Percentiles rank a stretch among this genome's conserved stretches.
These are phyloP conservation scores for Eimeria necatrix DNA, from an alignment of 169 alveolate species.

Conservation along the genomic window DNA sequence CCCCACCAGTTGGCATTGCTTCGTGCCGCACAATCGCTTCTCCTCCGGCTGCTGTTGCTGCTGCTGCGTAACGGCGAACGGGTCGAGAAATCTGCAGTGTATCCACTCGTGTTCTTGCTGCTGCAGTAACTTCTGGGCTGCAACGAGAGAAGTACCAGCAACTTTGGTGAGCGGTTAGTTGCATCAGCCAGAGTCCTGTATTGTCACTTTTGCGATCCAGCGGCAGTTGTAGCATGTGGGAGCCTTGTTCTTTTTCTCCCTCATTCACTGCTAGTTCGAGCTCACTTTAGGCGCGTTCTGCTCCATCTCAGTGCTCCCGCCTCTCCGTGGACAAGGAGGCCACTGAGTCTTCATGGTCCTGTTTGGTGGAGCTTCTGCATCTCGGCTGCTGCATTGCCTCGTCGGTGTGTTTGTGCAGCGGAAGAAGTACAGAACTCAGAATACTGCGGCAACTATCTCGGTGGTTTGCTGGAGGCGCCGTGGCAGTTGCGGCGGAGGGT, in stretches of 20 bases:
- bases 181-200: neutral
- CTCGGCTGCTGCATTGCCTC: neutral
- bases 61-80: neutral
- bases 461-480: neutral
- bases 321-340: too few species aligned
- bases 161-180: neutral
- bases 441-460: neutral
- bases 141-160: neutral
- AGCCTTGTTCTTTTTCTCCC: neutral
- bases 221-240: slow-evolving; percentile 27
- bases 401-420: neutral
- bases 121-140: neutral
- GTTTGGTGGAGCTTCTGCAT: neutral
- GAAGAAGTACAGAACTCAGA: neutral
- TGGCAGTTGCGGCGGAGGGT: neutral
- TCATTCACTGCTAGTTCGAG: neutral
- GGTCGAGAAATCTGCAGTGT: neutral
- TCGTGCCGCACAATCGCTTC: slow-evolving; percentile 40
- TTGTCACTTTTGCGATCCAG: neutral
- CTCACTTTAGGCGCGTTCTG: too few species aligned
- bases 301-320: too few species aligned
- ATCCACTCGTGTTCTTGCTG: slow-evolving; percentile 10
- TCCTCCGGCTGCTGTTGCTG: slow-evolving; percentile 27
- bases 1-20: slow-evolving; percentile 40
- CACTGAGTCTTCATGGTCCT: neutral